Evolutionary conservation across 2,329 filamentous ascomycete species (phyloP).

Genomic region (Trichoderma breve): DNA sequence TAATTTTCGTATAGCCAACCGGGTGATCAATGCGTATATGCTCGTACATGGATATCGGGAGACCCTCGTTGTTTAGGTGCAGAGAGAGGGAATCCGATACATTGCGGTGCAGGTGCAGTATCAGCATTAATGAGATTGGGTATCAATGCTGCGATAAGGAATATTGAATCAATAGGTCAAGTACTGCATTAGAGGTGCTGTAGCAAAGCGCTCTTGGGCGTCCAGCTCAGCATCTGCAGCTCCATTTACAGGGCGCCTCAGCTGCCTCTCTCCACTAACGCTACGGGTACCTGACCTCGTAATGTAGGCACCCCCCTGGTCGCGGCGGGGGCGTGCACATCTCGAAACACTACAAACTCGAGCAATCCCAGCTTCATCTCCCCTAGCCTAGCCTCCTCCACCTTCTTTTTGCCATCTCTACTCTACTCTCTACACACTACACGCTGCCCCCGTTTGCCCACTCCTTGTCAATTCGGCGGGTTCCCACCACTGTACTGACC

Average conservation of each 20-base stretch:
- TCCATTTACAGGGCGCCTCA: neutral
- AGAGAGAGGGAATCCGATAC: neutral
- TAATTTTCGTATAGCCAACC: neutral
- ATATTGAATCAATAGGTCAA: neutral
- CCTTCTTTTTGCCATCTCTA: neutral
- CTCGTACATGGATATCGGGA: neutral
- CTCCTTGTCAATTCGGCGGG: conserved; percentile 12
- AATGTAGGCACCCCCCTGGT: neutral
- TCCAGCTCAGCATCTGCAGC: neutral
- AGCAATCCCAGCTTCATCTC: conserved; percentile 14
- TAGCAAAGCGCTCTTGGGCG: neutral
- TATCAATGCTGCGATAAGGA: neutral
- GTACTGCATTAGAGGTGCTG: neutral
- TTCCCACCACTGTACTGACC: conserved; percentile 12
- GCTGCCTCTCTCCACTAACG: neutral
- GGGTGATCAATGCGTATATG: neutral
- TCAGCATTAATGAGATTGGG: neutral
- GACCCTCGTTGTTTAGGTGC: neutral
- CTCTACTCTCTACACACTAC: conserved; percentile 2
- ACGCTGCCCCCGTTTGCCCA: neutral
- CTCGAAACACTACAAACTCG: conserved; percentile 12
- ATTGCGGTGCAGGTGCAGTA: neutral
- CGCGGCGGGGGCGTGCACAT: conserved; percentile 7
- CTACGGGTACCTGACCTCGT: neutral
- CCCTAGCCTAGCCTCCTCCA: conserved; percentile 8